phyloP scores from a whole-genome alignment of 2,329 filamentous ascomycete species.

The Akanthomyces dipterigenus region DNA sequence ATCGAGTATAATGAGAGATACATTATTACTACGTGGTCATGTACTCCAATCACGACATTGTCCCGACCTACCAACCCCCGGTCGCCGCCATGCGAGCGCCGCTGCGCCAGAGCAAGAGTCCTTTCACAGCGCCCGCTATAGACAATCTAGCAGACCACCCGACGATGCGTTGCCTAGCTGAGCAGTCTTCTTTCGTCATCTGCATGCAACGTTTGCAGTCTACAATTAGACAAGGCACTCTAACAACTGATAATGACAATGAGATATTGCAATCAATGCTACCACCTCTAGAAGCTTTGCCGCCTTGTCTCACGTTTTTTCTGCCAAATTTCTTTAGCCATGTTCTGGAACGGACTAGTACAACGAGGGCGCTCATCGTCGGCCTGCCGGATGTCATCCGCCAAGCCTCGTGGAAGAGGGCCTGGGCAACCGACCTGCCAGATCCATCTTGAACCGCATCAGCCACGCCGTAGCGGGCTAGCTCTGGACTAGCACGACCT shows the following conservation, averaged over 20 bases:
- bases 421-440: conserved; percentile 1
- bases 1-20: background rate
- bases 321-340: background rate
- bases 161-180: conserved; percentile 1
- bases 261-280: background rate
- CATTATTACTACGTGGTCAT: no score
- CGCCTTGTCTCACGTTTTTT: background rate
- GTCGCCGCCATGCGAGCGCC: background rate
- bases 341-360: background rate
- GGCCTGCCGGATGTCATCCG: background rate
- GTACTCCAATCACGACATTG: no score
- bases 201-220: background rate
- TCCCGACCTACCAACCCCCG: background rate
- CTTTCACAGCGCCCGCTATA: background rate
- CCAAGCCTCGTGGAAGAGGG: background rate
- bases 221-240: background rate
- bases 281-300: background rate
- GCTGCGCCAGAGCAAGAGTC: background rate
- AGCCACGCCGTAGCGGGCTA: background rate
- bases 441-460: background rate
- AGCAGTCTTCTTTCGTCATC: background rate
- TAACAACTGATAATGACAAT: background rate
- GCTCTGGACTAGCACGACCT: background rate
- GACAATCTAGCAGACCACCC: conserved; percentile 6
- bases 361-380: background rate